These are phyloP conservation scores for Argentina anserina DNA, from an alignment of 306 rosid species.

Conservation along the genomic window DNA sequence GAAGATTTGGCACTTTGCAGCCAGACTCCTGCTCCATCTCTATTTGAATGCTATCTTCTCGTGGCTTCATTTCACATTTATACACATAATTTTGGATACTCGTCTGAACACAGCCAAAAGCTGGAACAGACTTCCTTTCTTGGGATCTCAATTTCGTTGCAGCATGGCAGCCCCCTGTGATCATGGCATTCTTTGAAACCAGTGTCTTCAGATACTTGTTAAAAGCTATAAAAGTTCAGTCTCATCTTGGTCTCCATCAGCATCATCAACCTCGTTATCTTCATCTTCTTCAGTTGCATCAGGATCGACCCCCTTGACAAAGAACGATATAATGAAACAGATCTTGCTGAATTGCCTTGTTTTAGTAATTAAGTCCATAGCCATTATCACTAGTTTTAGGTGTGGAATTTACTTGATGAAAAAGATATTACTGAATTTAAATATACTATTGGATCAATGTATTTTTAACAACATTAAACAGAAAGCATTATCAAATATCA, in stretches of 20 bases:
- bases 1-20: conserved; percentile 15
- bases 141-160: not conserved
- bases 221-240: conserved; percentile 62
- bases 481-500: conserved; percentile 17
- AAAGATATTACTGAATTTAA: not conserved
- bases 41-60: not conserved
- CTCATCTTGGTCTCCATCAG: conserved; percentile 95
- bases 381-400: not conserved
- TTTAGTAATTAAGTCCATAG: not conserved
- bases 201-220: conserved; percentile 14
- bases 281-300: conserved; percentile 99
- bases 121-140: not conserved
- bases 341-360: conserved; percentile 1
- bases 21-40: not conserved
- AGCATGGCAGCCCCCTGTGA: not conserved
- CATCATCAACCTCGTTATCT: conserved; percentile 93
- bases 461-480: not conserved
- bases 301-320: conserved; percentile 80
- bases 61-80: not conserved
- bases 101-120: not conserved
- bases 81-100: not conserved
- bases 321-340: conserved; percentile 8
- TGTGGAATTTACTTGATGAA: not conserved
- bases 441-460: not conserved
- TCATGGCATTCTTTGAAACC: conserved; percentile 1